Evolutionary conservation across 768 basidiomycete genomes (phyloP), one percentile per base, ranked within the genome.

Genomic region (Agaricus bisporus): DNA sequence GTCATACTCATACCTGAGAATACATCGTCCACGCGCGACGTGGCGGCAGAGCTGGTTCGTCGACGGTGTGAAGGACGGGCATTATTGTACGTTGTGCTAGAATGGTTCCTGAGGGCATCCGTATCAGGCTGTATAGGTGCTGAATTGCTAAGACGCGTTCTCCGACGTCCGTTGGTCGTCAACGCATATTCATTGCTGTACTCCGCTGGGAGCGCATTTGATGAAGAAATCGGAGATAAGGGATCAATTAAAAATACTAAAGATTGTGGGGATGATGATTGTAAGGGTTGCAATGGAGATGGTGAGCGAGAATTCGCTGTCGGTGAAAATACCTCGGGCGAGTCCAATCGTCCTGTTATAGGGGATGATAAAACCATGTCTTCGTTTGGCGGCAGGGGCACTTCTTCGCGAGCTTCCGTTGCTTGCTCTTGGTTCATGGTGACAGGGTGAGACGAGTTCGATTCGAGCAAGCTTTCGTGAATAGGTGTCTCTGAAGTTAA

Each of bases 1-100:
- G 79, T 74, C 17, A 82, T 78, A 49, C 77, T 85, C 82, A 91
- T 84, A 29, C 83, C 80, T 48, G 77, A 73, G 64, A 87, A 86
- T 17, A 68, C 66, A 46, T 70, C 71, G 29, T 71, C 73, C 28
- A 57, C 59, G 35, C 74, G 68, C 14, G 61, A 58, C 17, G 68
- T 66, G 37, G 61, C 60, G 6, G 66, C 57, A 41, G 62, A 48
- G 28, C 64, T 65, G 55, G 73, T 82, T 35, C 83, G 77, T 45
- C 83, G 78, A 6, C 47, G 46, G 10, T 54, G 53, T 14, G 26
- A 32, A 41, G 74, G 61, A 18, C 64, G 60, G 15, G 63, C 53
- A 20, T 68, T 54, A 41, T 62, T 55, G 28, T 14, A 41, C 14
- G 48, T 26, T 12, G 50, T 43, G 20, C 9, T 46, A 8, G 36